Conservation (phyloP, 805 yeast species). For the Metschnikowia sp. region DNA sequence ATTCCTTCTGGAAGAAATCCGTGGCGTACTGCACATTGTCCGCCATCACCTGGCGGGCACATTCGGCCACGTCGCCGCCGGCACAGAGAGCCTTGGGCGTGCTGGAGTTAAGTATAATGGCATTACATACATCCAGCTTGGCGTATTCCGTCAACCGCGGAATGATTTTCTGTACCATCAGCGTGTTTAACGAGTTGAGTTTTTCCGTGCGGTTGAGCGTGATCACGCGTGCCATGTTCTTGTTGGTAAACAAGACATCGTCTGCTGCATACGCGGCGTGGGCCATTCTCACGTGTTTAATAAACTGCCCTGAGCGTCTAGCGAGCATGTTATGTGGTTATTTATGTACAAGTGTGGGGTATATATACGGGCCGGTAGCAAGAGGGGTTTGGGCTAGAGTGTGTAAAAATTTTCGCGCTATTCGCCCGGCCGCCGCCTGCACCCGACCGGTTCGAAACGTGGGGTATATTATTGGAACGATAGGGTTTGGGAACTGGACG, state of each 20-base stretch:
- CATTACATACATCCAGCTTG: conserved; percentile 59
- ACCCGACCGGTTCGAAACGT: too few species aligned
- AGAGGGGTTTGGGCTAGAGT: too few species aligned
- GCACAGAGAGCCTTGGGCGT: conserved; percentile 82
- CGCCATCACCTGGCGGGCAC: conserved; percentile 57
- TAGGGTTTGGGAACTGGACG: too few species aligned
- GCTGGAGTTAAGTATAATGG: conserved; percentile 65
- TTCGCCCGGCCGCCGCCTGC: too few species aligned
- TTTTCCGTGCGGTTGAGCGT: conserved; percentile 77
- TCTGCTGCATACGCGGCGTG: conserved; percentile 26
- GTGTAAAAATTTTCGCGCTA: too few species aligned
- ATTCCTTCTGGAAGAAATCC: conserved; percentile 74
- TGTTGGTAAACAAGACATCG: conserved; percentile 62
- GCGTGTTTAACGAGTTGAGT: conserved; percentile 76
- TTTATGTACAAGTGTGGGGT: too few species aligned
- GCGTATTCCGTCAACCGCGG: conserved; percentile 77
- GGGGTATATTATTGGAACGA: too few species aligned
- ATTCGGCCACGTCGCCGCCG: conserved; percentile 90
- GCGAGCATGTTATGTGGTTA: too few species aligned
- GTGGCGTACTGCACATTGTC: conserved; percentile 49
- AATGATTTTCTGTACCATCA: conserved; percentile 69
- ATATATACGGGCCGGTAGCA: too few species aligned
- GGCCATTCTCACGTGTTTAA: conserved; percentile 18
- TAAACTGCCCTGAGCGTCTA: too few species aligned
- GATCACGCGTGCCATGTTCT: conserved; percentile 66